Evolutionary conservation across 139 green algal species (phyloP).

Genomic region (Prasinococcaceae sp.): DNA sequence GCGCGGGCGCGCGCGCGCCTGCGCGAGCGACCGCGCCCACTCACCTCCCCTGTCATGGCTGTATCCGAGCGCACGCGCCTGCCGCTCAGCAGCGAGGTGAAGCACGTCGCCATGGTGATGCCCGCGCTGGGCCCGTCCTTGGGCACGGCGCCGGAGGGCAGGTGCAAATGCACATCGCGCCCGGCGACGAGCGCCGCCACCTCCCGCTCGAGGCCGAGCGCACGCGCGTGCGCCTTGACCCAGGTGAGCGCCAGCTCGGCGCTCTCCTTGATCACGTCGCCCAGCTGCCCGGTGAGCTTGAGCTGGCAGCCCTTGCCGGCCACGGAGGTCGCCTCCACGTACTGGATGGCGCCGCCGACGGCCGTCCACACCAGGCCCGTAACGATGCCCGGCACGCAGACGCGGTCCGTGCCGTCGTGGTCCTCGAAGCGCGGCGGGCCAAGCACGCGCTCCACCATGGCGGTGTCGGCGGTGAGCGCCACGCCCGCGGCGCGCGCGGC

Average conservation of each 20-base stretch:
- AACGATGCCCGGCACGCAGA: slow-evolving; percentile 39
- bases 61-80: slow-evolving; percentile 27
- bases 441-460: slow-evolving; percentile 54
- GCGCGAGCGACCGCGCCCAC: slow-evolving; percentile 35
- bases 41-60: slow-evolving; percentile 40
- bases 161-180: slow-evolving; percentile 53
- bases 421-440: slow-evolving; percentile 39
- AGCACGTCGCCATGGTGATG: slow-evolving; percentile 48
- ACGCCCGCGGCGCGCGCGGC: too few species aligned
- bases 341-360: slow-evolving; percentile 49
- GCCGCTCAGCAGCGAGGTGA: slow-evolving; percentile 44
- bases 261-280: slow-evolving; percentile 58
- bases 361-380: slow-evolving; percentile 65
- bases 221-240: slow-evolving; percentile 31
- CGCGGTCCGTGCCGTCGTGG: slow-evolving; percentile 25
- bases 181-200: slow-evolving; percentile 6
- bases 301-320: slow-evolving; percentile 24
- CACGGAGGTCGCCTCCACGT: slow-evolving; percentile 47
- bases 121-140: slow-evolving; percentile 51
- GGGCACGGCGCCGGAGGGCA: slow-evolving; percentile 49
- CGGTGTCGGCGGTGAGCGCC: neutral
- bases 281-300: slow-evolving; percentile 58
- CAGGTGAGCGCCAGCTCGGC: slow-evolving; percentile 56
- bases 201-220: slow-evolving; percentile 1
- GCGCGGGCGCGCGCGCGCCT: too few species aligned